Percentiles rank a stretch among this genome's conserved stretches.
Conservation (phyloP, 768 basidiomycete species). For the Collybia sp. region DNA sequence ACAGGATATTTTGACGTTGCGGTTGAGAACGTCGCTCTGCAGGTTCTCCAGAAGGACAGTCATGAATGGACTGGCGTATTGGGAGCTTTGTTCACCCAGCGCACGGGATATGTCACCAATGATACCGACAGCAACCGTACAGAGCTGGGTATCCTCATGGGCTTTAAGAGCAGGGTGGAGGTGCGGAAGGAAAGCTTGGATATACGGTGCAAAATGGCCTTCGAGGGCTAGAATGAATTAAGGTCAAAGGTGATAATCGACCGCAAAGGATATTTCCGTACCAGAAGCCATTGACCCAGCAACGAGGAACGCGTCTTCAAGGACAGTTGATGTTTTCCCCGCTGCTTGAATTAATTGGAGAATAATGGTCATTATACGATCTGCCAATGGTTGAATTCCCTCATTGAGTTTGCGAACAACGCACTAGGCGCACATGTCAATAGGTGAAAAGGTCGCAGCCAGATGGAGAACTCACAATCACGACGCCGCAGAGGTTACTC, state of each 20-base stretch:
- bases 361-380: conserved; percentile 92
- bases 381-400: conserved; percentile 83
- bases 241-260: neutral
- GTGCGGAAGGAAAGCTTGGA: conserved; percentile 79
- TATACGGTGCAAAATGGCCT: conserved; percentile 73
- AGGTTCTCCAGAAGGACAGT: conserved; percentile 87
- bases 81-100: conserved; percentile 75
- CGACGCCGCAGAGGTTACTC: conserved; percentile 88
- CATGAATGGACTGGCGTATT: conserved; percentile 90
- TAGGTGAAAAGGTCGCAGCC: neutral
- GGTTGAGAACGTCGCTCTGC: conserved; percentile 83
- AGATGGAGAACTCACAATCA: conserved; percentile 59
- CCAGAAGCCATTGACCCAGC: conserved; percentile 84
- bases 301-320: conserved; percentile 95
- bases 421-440: conserved; percentile 38
- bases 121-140: conserved; percentile 92
- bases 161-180: conserved; percentile 86
- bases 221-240: conserved; percentile 56
- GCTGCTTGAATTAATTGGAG: conserved; percentile 82
- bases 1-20: conserved; percentile 96
- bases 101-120: conserved; percentile 97
- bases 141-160: conserved; percentile 93
- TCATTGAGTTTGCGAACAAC: conserved; percentile 80
- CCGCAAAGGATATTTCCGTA: conserved; percentile 18
- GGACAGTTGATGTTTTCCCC: conserved; percentile 88